Base-by-base conservation (phyloP, 1,139 yeast species). In the Pichia sp. region DNA sequence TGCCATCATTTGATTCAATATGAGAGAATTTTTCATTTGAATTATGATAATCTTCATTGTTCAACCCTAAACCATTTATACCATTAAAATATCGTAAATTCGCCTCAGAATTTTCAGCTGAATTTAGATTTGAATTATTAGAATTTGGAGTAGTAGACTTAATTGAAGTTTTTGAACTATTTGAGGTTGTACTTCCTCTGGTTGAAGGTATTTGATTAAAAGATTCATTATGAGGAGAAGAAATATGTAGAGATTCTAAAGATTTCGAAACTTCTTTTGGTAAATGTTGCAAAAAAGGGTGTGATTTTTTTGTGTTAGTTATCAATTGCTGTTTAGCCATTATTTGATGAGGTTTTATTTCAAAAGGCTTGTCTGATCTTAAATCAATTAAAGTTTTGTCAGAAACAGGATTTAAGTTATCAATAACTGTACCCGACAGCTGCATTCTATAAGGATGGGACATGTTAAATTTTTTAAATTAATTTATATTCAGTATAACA, bases 251-350 rank as follows among this genome's bases (percentile, higher is more conserved):
- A n/a, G 45, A 40, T 32, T 51, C 54, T n/a, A 47, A 23, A 12
- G 51, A 42, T 34, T 38, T 47, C 1, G 52, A 40, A 9, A 51
- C 27, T 23, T 41, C 42, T 8, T 36, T n/a, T 7, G 54, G 53
- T 35, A 51, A 39, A 7, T 51, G 51, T 16, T 39, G 42, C n/a
- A 51, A 25, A 32, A 39, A 51, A 2, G 53, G 54, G 26, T 51
- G 54, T n/a, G 45, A n/a, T 25, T 36, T 41, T 22, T 30, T 35
- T 10, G 38, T 36, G 7, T 26, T 43, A 12, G 48, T 24, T 4
- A 33, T 31, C 8, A 43, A 3, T 7, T 41, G 43, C 7, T 45
- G 48, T 4, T 37, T 37, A 1, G 51, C 47, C 10, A 45, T 16
- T 2, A 48, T 35, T 30, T 43, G 46, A 29, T 48, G 49, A 16